Conservation (phyloP, 805 yeast genomes). For the Ascoidea asiatica region DNA sequence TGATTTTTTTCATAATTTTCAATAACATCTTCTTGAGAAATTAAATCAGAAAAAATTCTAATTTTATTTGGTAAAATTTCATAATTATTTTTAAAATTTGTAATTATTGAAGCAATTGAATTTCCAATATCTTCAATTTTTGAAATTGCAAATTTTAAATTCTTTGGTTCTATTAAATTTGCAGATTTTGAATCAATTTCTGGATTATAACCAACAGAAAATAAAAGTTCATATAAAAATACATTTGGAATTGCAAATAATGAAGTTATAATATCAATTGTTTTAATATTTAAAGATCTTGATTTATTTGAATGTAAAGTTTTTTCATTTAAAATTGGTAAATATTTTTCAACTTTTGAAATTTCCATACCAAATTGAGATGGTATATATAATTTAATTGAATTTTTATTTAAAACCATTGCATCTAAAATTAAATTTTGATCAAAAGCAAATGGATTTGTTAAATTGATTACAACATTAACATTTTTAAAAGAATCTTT, state of each 20-base stretch:
- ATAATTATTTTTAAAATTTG: slow-evolving; percentile 11
- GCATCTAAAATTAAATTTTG: slow-evolving; percentile 39
- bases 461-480: slow-evolving; percentile 37
- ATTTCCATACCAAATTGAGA: slow-evolving; percentile 40
- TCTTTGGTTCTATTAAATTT: slow-evolving; percentile 27
- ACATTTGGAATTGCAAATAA: slow-evolving; percentile 23
- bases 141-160: slow-evolving; percentile 22
- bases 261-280: slow-evolving; percentile 27
- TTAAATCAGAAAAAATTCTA: slow-evolving; percentile 26
- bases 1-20: slow-evolving; percentile 26
- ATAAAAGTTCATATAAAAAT: slow-evolving; percentile 12
- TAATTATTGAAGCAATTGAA: slow-evolving; percentile 25
- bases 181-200: slow-evolving; percentile 21
- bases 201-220: slow-evolving; percentile 15
- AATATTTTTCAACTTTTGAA: slow-evolving; percentile 13
- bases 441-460: slow-evolving; percentile 22
- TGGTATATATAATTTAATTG: slow-evolving; percentile 5
- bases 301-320: slow-evolving; percentile 22
- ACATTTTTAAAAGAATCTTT: slow-evolving; percentile 22
- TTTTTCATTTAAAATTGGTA: slow-evolving; percentile 24
- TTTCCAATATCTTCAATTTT: slow-evolving; percentile 30
- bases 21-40: slow-evolving; percentile 25
- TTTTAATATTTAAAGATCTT: slow-evolving; percentile 29
- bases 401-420: slow-evolving; percentile 20
- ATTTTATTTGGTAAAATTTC: slow-evolving; percentile 33